Evolutionary conservation across 78 protist species (phyloP).

Genomic region (Anaeramoeba ignava): DNA sequence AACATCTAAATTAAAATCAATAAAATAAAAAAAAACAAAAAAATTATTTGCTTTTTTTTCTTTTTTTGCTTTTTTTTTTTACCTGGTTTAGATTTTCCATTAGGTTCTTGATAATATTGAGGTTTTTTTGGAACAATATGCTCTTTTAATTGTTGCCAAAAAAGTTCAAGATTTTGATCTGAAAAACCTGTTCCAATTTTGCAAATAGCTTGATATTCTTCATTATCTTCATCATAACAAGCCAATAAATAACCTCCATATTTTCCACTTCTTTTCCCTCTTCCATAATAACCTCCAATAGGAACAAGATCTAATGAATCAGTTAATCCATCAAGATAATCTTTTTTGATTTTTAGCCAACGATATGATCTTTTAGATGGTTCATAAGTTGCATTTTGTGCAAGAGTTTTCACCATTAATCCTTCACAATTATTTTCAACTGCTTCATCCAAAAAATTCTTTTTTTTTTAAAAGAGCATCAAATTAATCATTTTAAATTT

Average conservation of each 20-base stretch:
- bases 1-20: no score
- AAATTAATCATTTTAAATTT: no score
- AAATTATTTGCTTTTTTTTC: no score
- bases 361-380: constrained; percentile 9
- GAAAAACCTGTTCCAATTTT: constrained; percentile 20
- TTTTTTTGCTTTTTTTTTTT: no score
- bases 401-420: constrained; percentile 18
- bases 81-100: not conserved
- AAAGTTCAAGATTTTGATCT: constrained; percentile 5
- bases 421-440: constrained; percentile 2
- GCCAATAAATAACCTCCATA: constrained; percentile 16
- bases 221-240: constrained; percentile 13
- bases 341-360: constrained; percentile 21
- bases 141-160: not conserved
- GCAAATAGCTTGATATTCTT: not conserved
- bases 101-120: not conserved
- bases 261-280: not conserved
- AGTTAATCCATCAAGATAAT: not conserved
- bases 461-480: no score
- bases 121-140: not conserved
- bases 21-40: no score
- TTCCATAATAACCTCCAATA: constrained; percentile 10
- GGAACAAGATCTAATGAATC: constrained; percentile 24
- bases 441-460: not conserved
- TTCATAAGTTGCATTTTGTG: not conserved